Conservation (phyloP, 177 flowering plant species). For the Tripterygium wilfordii region DNA sequence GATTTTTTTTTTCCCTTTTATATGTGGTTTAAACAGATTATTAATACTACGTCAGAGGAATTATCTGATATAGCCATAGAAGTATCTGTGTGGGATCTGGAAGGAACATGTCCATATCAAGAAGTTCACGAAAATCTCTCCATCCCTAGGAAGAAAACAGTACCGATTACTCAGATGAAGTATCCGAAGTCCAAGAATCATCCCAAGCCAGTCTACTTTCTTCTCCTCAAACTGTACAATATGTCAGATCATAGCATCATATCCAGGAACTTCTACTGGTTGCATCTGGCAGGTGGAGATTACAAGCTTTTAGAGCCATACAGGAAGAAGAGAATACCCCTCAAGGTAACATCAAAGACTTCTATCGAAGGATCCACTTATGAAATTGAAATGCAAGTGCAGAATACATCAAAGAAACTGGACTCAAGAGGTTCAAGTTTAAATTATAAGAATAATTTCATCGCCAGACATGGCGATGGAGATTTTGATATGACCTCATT, state of each 20-base stretch:
- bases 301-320: conserved; percentile 82
- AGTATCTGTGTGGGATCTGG: conserved; percentile 92
- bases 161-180: conserved; percentile 60
- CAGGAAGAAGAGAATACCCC: conserved; percentile 61
- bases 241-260: conserved; percentile 54
- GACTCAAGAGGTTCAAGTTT: conserved; percentile 19
- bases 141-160: conserved; percentile 55
- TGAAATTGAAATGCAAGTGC: conserved; percentile 57
- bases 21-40: conserved; percentile 78
- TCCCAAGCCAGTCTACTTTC: conserved; percentile 81
- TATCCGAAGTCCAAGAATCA: conserved; percentile 71
- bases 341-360: conserved; percentile 53
- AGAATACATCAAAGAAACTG: conserved; percentile 51
- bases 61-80: conserved; percentile 76
- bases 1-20: not conserved
- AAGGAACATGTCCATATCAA: conserved; percentile 74
- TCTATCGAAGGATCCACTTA: conserved; percentile 58
- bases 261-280: conserved; percentile 94
- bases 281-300: conserved; percentile 78
- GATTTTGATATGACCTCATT: conserved; percentile 26
- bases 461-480: conserved; percentile 10
- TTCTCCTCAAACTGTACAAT: conserved; percentile 84
- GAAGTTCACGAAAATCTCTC: conserved; percentile 54
- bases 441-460: conserved; percentile 27
- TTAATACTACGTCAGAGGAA: conserved; percentile 66